Base-by-base conservation (phyloP, 192 early-diverging fungal genomes). In the Coemansia sp. region DNA sequence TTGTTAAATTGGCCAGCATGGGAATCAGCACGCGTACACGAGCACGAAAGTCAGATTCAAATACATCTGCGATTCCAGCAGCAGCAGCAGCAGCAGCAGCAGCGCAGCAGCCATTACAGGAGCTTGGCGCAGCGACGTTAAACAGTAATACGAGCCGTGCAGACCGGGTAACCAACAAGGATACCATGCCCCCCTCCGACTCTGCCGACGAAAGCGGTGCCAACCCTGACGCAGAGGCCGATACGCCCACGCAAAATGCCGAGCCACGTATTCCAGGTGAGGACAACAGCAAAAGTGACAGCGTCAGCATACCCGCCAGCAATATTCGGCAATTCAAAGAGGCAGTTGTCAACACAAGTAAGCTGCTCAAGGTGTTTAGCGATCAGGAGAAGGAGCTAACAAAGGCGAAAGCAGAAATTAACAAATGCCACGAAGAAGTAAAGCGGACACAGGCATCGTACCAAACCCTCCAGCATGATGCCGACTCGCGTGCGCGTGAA, bases 311-410 rank as follows among this genome's bases (percentile, higher is more conserved):
- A 20, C 73, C 78, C 0, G 63, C 69, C 24, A 72, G 76, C 16
- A 82, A 77, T 35, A 82, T 82, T 14, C 74, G 75, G 14, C 68
- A 76, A 56, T 82, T 82, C 55, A 82, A 82, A 24, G 79, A 82
- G 46, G 67, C 75, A 2, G 79, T 82, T 33, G 79, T 82, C 64
- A 82, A 82, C 53, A 82, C 79, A 21, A 83, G 80, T 62, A 63
- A 71, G 23, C 68, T 83, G 62, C 62, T 83, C 35, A 73, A 75
- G 58, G 80, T 83, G 18, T 83, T 77, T 52, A 59, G 67, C 66
- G 75, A 83, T 18, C 80, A 83, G 68, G 75, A 83, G 45, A 83
- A 83, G 48, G 80, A 83, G 52, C 72, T 83, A 12, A 39, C 67
- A 53, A 73, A 68, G 63, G 60, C 75, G 30, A 83, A 74, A 46